Conservation (phyloP, 306 rosid genomes). For the Vigna angularis region DNA sequence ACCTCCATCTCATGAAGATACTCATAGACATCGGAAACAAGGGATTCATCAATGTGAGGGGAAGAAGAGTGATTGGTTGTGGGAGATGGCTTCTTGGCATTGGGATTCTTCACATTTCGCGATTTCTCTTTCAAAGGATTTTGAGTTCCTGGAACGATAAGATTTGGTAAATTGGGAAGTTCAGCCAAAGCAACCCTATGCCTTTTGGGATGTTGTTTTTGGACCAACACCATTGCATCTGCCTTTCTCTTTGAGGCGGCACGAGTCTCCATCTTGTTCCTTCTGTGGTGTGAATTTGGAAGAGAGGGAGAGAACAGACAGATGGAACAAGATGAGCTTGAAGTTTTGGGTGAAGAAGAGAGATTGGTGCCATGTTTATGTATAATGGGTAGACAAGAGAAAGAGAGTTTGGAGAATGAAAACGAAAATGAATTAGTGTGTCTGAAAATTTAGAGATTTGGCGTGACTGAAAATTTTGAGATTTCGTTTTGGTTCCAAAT, state of each 20-base stretch:
- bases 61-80: neutral
- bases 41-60: neutral
- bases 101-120: conserved; percentile 32
- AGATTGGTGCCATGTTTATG: neutral
- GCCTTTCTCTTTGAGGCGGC: conserved; percentile 51
- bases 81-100: conserved; percentile 14
- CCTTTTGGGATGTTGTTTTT: conserved; percentile 41
- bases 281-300: neutral
- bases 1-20: conserved; percentile 79
- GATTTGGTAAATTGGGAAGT: conserved; percentile 55
- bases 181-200: conserved; percentile 69
- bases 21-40: conserved; percentile 35
- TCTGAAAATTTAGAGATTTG: neutral
- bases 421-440: neutral
- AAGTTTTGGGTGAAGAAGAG: neutral
- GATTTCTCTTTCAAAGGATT: conserved; percentile 21
- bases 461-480: no score
- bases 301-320: neutral
- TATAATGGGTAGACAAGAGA: neutral
- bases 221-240: conserved; percentile 10
- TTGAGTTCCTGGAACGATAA: neutral
- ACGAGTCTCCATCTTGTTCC: conserved; percentile 11
- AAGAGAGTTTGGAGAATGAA: neutral
- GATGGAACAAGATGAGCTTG: neutral
- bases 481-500: neutral